Base-by-base conservation (phyloP, 2,329 filamentous ascomycete genomes). In the Hymenoscyphus salicellus region DNA sequence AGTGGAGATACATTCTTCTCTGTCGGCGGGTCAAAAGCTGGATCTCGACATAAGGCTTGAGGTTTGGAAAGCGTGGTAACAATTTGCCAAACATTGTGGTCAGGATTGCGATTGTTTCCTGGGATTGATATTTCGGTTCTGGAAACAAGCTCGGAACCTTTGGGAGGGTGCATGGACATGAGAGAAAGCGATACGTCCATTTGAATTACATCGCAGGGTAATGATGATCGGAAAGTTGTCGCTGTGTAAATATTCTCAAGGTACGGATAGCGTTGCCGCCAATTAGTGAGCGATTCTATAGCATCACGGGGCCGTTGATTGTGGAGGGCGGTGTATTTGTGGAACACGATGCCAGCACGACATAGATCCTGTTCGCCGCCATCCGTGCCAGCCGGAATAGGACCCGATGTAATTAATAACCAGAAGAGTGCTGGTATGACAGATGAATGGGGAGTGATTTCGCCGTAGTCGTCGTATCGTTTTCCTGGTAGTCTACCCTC, bases 171-270 rank as follows among this genome's bases (percentile, higher is more conserved):
- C 69, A 80, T 81, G 56, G 82, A 82, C 67, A 85, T 83, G 1
- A 88, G 75, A 66, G 87, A 82, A 6, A 89, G 79, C 0, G 84
- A 84, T 4, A 84, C 81, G 66, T 87, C 85, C 78, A 88, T 85
- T 76, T 89, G 85, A 66, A 89, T 78, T 41, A 88, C 82, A 67
- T 84, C 82, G 65, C 85, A 84, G 43, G 82, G 82, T 26, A 85
- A 79, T 36, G 84, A 80, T 10, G 81, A 77, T 7, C 80, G 75
- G 10, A 81, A 78, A 26, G 46, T 1, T 26, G 46, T 52, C 46
- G 23, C 14, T 14, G 36, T 23, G 61, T 83, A 78, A 3, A 88
- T 79, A 59, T 83, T 79, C 68, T 82, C 79, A 65, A 89, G 80
- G 60, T 82, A 80, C 0, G 86, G 84, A 63, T 87, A 87, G 58